These are phyloP conservation scores for Eimeria falciformis DNA, from an alignment of 169 alveolate genomes.

Conservation along the genomic window DNA sequence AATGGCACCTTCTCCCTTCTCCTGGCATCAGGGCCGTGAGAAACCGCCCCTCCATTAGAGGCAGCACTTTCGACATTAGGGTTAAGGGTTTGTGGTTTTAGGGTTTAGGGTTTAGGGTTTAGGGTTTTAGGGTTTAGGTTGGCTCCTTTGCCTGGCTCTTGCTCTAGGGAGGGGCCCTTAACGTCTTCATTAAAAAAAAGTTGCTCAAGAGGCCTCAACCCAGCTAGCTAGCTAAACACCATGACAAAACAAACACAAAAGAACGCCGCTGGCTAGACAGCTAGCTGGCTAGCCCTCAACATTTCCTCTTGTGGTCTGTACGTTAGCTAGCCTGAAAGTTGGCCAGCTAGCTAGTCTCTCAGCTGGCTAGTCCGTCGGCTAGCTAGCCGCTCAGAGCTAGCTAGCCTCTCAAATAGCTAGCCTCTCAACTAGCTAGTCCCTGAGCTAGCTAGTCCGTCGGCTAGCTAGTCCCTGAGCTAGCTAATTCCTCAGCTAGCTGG, in stretches of 20 bases:
- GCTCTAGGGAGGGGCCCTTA: background rate
- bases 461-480: background rate
- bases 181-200: background rate
- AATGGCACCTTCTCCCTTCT: too few species aligned
- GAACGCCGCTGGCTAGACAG: background rate
- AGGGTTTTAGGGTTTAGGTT: background rate
- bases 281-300: background rate
- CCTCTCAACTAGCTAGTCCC: background rate
- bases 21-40: too few species aligned
- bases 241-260: too few species aligned
- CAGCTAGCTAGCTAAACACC: background rate
- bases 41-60: too few species aligned
- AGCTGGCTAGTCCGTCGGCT: background rate
- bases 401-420: background rate
- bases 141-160: background rate
- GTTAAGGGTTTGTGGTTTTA: too few species aligned
- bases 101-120: conserved; percentile 1
- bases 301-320: background rate
- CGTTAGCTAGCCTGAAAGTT: too few species aligned
- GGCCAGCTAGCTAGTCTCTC: background rate
- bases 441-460: background rate
- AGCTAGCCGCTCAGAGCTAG: background rate
- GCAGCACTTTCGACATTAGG: too few species aligned
- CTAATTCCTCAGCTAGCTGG: too few species aligned
- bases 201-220: too few species aligned